phyloP scores from a whole-genome alignment of 2,329 filamentous ascomycete genomes.

The Botrytis byssoidea region DNA sequence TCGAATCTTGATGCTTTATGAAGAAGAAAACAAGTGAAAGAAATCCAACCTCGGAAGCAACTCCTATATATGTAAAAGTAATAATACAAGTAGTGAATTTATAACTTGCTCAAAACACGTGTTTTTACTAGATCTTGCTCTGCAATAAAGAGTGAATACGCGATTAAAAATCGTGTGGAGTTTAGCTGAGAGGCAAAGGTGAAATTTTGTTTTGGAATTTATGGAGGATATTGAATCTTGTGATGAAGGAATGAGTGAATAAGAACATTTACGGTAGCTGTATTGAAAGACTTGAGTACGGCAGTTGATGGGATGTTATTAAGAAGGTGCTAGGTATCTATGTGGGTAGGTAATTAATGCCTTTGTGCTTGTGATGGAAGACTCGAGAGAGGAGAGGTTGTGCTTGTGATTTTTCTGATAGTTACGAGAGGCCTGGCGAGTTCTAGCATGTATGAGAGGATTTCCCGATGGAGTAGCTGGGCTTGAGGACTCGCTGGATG shows the following conservation, averaged over 20 bases:
- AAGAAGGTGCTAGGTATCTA: neutral
- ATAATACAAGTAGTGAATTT: neutral
- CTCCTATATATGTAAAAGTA: neutral
- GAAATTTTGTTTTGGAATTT: neutral
- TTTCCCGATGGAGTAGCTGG: neutral
- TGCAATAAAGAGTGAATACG: neutral
- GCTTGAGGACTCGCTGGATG: neutral
- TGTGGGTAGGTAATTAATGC: too few relatives aligned
- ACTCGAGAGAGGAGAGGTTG: neutral
- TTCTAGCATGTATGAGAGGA: neutral
- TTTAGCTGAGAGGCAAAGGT: neutral
- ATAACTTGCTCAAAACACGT: slow-evolving; percentile 1
- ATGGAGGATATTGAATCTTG: neutral
- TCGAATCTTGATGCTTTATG: neutral
- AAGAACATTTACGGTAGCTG: neutral
- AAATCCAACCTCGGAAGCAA: neutral
- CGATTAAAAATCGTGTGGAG: neutral
- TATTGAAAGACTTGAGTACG: neutral
- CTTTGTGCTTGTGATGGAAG: neutral
- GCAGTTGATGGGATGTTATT: neutral
- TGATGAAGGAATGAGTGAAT: neutral
- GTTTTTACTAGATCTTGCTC: rapidly evolving
- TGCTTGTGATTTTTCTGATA: neutral
- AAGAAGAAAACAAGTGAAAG: neutral
- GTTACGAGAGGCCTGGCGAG: neutral